These are phyloP conservation scores for Globisporangium cystogenes DNA, from an alignment of 352 stramenopile species.

Conservation along the genomic window DNA sequence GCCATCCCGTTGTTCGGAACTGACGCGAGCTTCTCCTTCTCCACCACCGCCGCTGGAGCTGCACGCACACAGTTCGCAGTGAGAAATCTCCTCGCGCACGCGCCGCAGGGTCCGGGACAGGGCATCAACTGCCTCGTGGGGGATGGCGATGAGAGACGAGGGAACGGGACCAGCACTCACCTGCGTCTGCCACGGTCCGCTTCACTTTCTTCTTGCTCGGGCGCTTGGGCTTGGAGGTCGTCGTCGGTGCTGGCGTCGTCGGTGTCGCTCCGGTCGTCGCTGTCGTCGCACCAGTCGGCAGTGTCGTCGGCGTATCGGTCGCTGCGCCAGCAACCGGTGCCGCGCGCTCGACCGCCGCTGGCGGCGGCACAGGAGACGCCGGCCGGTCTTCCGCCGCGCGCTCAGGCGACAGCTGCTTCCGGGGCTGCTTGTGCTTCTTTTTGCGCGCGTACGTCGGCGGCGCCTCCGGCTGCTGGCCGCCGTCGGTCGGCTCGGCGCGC, in stretches of 20 bases:
- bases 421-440: constrained; percentile 17
- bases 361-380: neutral
- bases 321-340: neutral
- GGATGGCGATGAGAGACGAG: neutral
- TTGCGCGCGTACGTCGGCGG: constrained; percentile 9
- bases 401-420: constrained; percentile 1
- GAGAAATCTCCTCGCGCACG: neutral
- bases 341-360: neutral
- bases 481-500: too few species aligned
- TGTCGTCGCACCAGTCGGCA: too few species aligned
- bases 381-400: neutral
- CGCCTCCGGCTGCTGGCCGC: constrained; percentile 2
- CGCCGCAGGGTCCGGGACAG: neutral
- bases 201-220: constrained; percentile 11
- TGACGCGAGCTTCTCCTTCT: neutral
- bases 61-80: neutral
- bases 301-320: neutral
- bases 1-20: neutral
- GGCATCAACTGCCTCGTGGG: neutral
- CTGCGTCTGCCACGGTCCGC: neutral
- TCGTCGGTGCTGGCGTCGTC: neutral
- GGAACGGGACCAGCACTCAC: neutral
- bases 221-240: constrained; percentile 8
- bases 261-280: neutral
- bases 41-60: too few species aligned